Conservation (phyloP, 2,329 filamentous ascomycete genomes). For the Fusarium abutilonis region DNA sequence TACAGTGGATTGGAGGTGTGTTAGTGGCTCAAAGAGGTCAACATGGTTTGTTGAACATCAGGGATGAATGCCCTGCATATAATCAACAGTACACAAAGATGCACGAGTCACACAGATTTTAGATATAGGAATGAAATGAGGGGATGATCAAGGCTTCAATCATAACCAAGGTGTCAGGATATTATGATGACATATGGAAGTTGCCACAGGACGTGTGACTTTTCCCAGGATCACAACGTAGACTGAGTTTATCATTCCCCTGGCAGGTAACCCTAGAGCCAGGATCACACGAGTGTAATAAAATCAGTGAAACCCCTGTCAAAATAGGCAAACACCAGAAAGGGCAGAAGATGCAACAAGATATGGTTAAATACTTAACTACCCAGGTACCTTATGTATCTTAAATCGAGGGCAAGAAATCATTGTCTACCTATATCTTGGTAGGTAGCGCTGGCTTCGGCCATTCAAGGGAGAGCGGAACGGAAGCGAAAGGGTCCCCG, state of each 20-base stretch:
- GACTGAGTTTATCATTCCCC: no score
- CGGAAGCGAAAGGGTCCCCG: slow-evolving; percentile 5
- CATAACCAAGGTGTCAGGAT: no score
- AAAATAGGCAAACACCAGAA: no score
- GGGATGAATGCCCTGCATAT: slow-evolving; percentile 21
- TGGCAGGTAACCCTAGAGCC: no score
- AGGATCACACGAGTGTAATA: no score
- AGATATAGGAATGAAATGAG: no score
- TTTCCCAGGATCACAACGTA: no score
- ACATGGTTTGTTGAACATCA: not conserved
- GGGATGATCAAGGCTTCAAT: no score
- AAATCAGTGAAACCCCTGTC: no score
- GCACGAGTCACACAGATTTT: slow-evolving; percentile 5
- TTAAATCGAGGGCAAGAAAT: not conserved
- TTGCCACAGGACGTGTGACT: no score
- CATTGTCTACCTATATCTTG: no score
- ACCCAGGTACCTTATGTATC: not conserved
- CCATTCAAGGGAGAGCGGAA: slow-evolving; percentile 24
- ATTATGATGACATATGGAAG: no score
- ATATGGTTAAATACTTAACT: not conserved
- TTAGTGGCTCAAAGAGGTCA: slow-evolving; percentile 4
- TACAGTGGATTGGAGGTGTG: not conserved
- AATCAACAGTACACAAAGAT: not conserved
- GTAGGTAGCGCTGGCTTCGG: not conserved
- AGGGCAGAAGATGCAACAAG: not conserved